Conservation (phyloP, 2,329 filamentous ascomycete genomes). For the Sarocladiaceae sp. region DNA sequence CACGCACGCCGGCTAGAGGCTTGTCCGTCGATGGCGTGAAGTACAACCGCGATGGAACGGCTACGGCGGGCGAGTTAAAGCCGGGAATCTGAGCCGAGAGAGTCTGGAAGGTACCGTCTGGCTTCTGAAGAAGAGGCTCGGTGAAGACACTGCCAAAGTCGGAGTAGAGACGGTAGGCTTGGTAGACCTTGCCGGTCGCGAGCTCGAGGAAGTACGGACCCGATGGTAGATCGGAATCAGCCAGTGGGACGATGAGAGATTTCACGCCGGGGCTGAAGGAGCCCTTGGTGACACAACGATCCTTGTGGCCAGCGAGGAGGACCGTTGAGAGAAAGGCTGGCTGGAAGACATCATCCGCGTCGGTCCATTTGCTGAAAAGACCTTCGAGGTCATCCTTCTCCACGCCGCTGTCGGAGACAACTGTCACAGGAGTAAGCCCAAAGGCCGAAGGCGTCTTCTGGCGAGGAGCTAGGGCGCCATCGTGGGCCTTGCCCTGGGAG, state of each 20-base stretch:
- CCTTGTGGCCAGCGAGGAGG: slow-evolving; percentile 17
- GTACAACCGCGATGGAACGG: slow-evolving; percentile 58
- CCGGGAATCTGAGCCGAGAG: slow-evolving; percentile 23
- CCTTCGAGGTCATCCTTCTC: slow-evolving; percentile 15
- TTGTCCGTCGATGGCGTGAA: slow-evolving; percentile 47
- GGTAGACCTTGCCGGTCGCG: slow-evolving; percentile 25
- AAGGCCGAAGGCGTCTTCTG: slow-evolving; percentile 18
- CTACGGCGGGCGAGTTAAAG: slow-evolving; percentile 25
- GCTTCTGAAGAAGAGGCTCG: slow-evolving; percentile 25
- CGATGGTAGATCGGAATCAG: slow-evolving; percentile 19
- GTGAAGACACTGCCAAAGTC: slow-evolving; percentile 29
- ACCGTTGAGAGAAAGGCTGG: slow-evolving; percentile 19
- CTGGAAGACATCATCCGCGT: slow-evolving; percentile 23
- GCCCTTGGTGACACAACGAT: slow-evolving; percentile 15
- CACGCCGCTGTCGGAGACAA: slow-evolving; percentile 21
- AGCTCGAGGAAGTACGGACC: slow-evolving; percentile 33
- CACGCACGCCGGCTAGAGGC: slow-evolving; percentile 55
- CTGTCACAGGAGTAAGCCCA: slow-evolving; percentile 29
- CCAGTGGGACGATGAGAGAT: slow-evolving; percentile 16
- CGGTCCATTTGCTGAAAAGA: slow-evolving; percentile 27
- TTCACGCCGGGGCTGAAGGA: slow-evolving; percentile 14
- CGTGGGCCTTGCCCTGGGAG: slow-evolving; percentile 21
- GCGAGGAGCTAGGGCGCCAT: slow-evolving; percentile 9
- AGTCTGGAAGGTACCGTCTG: slow-evolving; percentile 25
- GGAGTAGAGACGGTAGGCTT: slow-evolving; percentile 31